A percentile compares a stretch with the other conserved stretches of the same genome.
phyloP scores from a whole-genome alignment of 176 grass and related monocot species.

The Elaeis guineensis region DNA sequence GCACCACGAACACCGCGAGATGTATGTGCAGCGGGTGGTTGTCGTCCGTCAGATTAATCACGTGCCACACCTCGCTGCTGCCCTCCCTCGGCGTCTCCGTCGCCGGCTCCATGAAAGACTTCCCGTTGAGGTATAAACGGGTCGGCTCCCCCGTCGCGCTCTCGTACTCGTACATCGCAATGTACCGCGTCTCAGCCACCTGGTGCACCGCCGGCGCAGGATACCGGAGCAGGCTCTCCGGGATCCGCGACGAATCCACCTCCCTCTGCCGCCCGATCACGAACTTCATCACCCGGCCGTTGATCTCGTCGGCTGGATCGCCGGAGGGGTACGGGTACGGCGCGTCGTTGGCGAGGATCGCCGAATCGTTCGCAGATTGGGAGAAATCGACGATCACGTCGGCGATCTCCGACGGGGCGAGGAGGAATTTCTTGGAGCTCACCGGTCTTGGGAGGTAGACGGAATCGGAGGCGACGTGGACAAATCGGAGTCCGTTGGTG shows the following conservation, averaged over 20 bases:
- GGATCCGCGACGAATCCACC: conserved; percentile 27
- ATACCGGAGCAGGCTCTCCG: conserved; percentile 30
- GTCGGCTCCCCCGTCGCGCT: conserved; percentile 61
- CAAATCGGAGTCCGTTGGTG: conserved; percentile 27
- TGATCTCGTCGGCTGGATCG: conserved; percentile 49
- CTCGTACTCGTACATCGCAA: conserved; percentile 87
- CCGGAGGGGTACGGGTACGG: conserved; percentile 61
- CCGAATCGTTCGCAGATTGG: neutral
- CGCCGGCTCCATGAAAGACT: conserved; percentile 50
- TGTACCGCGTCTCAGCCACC: conserved; percentile 22
- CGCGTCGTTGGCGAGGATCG: conserved; percentile 48
- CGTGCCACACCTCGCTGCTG: conserved; percentile 62
- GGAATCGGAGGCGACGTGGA: conserved; percentile 46
- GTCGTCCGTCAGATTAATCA: conserved; percentile 92
- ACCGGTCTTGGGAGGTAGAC: conserved; percentile 50
- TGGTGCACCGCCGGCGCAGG: conserved; percentile 11
- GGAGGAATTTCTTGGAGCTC: conserved; percentile 24
- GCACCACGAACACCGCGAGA: conserved; percentile 40
- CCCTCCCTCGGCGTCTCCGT: conserved; percentile 74
- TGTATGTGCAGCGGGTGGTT: conserved; percentile 92
- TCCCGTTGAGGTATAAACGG: conserved; percentile 76
- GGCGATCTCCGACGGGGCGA: conserved; percentile 43
- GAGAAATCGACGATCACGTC: conserved; percentile 47
- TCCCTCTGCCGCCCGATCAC: conserved; percentile 24
- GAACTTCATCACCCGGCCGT: conserved; percentile 72